A percentile compares a stretch with the other conserved stretches of the same genome.
phyloP scores from a whole-genome alignment of 1,139 yeast species.

The Geotrichum siamense region DNA sequence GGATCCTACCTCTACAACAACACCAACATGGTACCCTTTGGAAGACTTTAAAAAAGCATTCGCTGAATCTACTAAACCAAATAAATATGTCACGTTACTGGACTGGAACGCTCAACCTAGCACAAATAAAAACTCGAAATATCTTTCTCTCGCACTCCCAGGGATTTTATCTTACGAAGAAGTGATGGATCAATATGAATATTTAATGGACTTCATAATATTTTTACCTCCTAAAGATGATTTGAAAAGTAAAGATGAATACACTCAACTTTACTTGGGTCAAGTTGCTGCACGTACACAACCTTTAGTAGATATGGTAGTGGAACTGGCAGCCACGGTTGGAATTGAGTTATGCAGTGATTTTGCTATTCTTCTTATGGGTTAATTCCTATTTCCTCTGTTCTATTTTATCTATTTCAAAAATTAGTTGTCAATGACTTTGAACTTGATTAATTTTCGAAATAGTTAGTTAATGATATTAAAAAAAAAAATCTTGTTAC shows the following conservation, averaged over 20 bases:
- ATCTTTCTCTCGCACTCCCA: background rate
- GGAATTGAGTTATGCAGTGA: conserved; percentile 4
- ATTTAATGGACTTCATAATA: background rate
- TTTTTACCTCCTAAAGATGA: conserved; percentile 2
- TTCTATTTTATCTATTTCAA: no score
- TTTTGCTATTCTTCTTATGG: background rate
- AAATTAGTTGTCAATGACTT: no score
- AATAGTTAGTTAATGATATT: no score
- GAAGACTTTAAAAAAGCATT: conserved; percentile 11
- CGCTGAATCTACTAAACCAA: conserved; percentile 2
- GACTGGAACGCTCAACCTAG: background rate
- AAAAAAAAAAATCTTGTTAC: no score
- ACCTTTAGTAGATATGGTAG: background rate
- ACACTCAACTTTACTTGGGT: background rate
- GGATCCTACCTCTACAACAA: conserved; percentile 30
- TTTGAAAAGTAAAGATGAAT: background rate
- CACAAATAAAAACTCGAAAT: background rate
- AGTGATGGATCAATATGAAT: background rate
- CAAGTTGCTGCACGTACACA: background rate
- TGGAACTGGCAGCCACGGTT: conserved; percentile 7
- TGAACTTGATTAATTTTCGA: no score
- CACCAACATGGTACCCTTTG: conserved; percentile 14
- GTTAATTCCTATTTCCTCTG: background rate
- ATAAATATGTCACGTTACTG: conserved; percentile 5
- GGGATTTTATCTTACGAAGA: conserved; percentile 3